Base-by-base conservation (phyloP, 1,284 basidiomycete species). In the Ganoderma leucocontextum region DNA sequence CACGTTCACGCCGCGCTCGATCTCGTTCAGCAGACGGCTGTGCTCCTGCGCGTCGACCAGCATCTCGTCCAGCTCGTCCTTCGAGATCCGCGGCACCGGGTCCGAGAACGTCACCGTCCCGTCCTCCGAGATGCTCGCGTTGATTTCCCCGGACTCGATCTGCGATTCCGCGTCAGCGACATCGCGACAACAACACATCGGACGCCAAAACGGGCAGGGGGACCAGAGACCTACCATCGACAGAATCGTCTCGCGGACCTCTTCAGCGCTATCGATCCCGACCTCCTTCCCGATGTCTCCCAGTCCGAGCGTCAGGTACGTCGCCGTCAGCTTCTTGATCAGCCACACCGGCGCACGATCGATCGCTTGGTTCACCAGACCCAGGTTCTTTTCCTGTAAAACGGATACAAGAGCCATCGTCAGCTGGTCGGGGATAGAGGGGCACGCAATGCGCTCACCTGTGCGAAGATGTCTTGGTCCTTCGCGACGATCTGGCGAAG, bases 101-200 rank as follows among this genome's bases (percentile, higher is more conserved):
- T 93, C 91, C 17, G 85, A 85, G 79, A 94, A 94, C 0, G 90
- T 90, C 33, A 94, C 91, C 0, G 89, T 90, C 4, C 87, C 90
- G 66, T 88, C 83, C 1, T 84, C 84, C 3, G 89, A 87, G 47
- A 94, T 85, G 41, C 82, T 84, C 0, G 90, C 92, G 41, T 82
- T 84, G 73, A 94, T 90, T 73, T 92, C 91, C 60, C 83, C 84
- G 0, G 84, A 82, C 75, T 91, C 89, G 72, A 94, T 91, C 92
- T 92, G 63, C n/a, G 29, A 58, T 13, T 5, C 25, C 10, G 52
- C 7, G 17, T 58, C 55, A 38, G 55, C 17, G 17, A 15, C 25
- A 41, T 41, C 41, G 8, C 25, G 25, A 15, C 33, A 36, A 53
- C 25, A 41, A 12, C 17, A 62, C 44, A 61, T 47, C 25, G 29